Evolutionary conservation across 345 rosid species (phyloP).

Genomic region (Triadica sebifera): DNA sequence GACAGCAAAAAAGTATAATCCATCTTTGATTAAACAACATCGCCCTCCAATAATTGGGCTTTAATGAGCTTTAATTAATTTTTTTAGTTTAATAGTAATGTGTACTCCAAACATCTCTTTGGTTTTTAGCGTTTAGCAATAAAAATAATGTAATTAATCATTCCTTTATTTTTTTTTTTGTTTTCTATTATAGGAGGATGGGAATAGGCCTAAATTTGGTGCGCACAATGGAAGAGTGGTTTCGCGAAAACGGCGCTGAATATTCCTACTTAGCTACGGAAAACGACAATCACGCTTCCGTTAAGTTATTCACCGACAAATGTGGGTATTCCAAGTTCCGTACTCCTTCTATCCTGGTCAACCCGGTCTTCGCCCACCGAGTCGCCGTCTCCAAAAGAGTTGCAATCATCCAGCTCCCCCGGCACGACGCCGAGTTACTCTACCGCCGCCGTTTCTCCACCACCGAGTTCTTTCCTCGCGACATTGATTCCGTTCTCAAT

Average conservation of each 20-base stretch:
- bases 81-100: neutral
- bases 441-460: conserved; percentile 76
- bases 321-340: conserved; percentile 92
- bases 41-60: neutral
- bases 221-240: conserved; percentile 71
- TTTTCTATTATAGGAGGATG: conserved; percentile 58
- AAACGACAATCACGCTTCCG: conserved; percentile 84
- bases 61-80: neutral
- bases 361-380: conserved; percentile 90
- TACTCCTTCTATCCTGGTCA: conserved; percentile 76
- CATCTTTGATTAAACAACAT: conserved; percentile 1
- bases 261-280: conserved; percentile 93
- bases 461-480: conserved; percentile 93
- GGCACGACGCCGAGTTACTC: conserved; percentile 62
- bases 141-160: neutral
- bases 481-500: conserved; percentile 74
- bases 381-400: conserved; percentile 44
- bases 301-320: conserved; percentile 79
- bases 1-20: no score
- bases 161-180: neutral
- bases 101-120: neutral
- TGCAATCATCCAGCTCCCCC: conserved; percentile 45
- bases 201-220: conserved; percentile 82
- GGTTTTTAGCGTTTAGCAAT: neutral
- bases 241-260: conserved; percentile 69